Conservation (phyloP, 352 stramenopile genomes). For the Pythium phragmiticola region DNA sequence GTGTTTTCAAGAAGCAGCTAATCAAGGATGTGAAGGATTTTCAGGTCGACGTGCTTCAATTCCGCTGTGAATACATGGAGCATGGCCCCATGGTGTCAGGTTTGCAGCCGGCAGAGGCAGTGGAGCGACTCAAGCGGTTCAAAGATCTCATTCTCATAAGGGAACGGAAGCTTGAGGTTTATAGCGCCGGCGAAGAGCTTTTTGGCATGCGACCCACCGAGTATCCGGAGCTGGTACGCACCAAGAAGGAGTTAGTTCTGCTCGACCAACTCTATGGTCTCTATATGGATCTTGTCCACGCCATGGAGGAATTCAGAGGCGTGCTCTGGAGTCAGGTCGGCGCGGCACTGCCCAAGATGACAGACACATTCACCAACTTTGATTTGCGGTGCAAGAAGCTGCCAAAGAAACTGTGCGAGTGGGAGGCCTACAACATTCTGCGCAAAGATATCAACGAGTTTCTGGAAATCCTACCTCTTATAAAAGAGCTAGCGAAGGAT, state of each 20-base stretch:
- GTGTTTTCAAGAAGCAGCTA: conserved; percentile 94
- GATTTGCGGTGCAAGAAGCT: conserved; percentile 96
- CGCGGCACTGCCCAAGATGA: conserved; percentile 94
- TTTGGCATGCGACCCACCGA: conserved; percentile 95
- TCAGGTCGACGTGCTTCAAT: conserved; percentile 95
- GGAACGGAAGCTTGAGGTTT: conserved; percentile 97
- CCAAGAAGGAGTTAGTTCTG: conserved; percentile 96
- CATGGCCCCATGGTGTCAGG: conserved; percentile 97
- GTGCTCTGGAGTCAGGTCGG: conserved; percentile 94
- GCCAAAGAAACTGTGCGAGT: conserved; percentile 94
- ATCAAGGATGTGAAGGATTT: conserved; percentile 97
- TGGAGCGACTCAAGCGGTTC: conserved; percentile 96
- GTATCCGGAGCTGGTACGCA: conserved; percentile 96
- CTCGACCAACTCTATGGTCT: conserved; percentile 94
- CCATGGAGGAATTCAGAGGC: conserved; percentile 96
- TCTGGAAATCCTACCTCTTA: conserved; percentile 93
- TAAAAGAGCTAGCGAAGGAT: conserved; percentile 97
- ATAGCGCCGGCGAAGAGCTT: conserved; percentile 94
- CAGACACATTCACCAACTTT: conserved; percentile 96
- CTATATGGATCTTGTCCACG: conserved; percentile 97
- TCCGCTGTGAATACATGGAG: conserved; percentile 94
- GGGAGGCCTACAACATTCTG: conserved; percentile 96
- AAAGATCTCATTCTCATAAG: conserved; percentile 98
- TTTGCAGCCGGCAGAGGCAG: conserved; percentile 94
- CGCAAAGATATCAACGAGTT: conserved; percentile 98